Percentiles rank a stretch among this genome's conserved stretches.
Conservation (phyloP, 1,284 basidiomycete species). For the Ustilago crameri region DNA sequence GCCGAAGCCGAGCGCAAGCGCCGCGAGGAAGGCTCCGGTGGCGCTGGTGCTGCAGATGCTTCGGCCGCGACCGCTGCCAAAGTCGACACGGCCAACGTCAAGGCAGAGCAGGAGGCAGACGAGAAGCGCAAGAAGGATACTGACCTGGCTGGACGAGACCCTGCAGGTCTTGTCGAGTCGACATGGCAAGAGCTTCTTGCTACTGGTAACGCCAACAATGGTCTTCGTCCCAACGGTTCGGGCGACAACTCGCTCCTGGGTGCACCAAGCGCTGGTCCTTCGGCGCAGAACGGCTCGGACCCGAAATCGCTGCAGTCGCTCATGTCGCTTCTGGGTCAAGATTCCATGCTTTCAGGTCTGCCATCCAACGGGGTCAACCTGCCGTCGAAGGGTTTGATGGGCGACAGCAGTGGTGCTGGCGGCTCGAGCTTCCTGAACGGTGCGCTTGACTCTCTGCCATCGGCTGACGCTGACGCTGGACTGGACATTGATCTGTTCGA, state of each 20-base stretch:
- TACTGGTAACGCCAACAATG: conserved; percentile 25
- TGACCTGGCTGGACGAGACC: conserved; percentile 45
- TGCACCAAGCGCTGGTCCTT: conserved; percentile 27
- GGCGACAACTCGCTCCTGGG: conserved; percentile 31
- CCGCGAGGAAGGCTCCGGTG: conserved; percentile 35
- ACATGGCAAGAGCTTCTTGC: conserved; percentile 56
- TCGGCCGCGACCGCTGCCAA: conserved; percentile 29
- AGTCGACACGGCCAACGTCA: conserved; percentile 33
- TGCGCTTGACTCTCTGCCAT: conserved; percentile 33
- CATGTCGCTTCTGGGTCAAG: conserved; percentile 48
- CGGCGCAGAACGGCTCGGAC: conserved; percentile 26
- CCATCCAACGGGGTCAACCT: conserved; percentile 20
- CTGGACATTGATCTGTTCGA: conserved; percentile 56
- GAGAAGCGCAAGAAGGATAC: conserved; percentile 42
- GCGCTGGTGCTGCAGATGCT: conserved; percentile 17
- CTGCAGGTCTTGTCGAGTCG: conserved; percentile 48
- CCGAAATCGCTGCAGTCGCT: conserved; percentile 47
- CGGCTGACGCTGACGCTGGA: conserved; percentile 45
- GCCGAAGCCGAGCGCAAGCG: conserved; percentile 55
- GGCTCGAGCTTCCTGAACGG: conserved; percentile 36
- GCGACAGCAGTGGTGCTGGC: conserved; percentile 9
- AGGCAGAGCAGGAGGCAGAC: conserved; percentile 47
- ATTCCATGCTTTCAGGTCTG: conserved; percentile 41
- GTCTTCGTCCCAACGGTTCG: conserved; percentile 11
- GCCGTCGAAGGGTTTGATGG: conserved; percentile 18